These are phyloP conservation scores for Cornus florida DNA, from an alignment of 148 eudicot genomes.

Conservation along the genomic window DNA sequence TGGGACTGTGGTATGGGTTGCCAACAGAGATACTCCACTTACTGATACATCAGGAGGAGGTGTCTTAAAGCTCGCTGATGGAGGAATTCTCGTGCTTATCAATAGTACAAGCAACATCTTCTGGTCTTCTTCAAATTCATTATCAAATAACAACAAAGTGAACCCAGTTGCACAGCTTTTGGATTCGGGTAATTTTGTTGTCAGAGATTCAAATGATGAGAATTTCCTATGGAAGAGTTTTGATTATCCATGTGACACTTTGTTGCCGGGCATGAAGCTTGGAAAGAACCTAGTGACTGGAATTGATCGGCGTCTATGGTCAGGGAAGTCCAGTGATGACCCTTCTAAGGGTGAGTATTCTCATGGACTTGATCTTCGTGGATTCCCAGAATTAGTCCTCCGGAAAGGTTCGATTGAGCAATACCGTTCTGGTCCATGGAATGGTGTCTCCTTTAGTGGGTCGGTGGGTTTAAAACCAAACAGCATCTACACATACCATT, in stretches of 20 bases:
- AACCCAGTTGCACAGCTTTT: constrained; percentile 18
- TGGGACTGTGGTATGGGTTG: constrained; percentile 17
- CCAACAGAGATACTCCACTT: constrained; percentile 19
- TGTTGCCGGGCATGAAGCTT: constrained; percentile 19
- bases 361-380: neutral
- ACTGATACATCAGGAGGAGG: neutral
- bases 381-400: constrained; percentile 10
- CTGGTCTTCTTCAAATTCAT: constrained; percentile 12
- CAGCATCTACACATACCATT: neutral
- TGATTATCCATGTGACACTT: constrained; percentile 17
- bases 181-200: constrained; percentile 28
- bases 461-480: neutral
- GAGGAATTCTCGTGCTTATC: constrained; percentile 4
- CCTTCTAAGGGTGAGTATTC: constrained; percentile 11
- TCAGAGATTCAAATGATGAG: constrained; percentile 3
- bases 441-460: constrained; percentile 16
- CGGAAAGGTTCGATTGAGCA: neutral
- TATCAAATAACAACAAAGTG: neutral
- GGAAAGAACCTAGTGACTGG: constrained; percentile 12
- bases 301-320: neutral
- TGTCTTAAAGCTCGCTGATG: neutral
- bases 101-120: constrained; percentile 1
- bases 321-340: constrained; percentile 13
- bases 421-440: constrained; percentile 19
- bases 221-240: constrained; percentile 27